phyloP scores from a whole-genome alignment of 345 rosid genomes.

The Firmiana major region DNA sequence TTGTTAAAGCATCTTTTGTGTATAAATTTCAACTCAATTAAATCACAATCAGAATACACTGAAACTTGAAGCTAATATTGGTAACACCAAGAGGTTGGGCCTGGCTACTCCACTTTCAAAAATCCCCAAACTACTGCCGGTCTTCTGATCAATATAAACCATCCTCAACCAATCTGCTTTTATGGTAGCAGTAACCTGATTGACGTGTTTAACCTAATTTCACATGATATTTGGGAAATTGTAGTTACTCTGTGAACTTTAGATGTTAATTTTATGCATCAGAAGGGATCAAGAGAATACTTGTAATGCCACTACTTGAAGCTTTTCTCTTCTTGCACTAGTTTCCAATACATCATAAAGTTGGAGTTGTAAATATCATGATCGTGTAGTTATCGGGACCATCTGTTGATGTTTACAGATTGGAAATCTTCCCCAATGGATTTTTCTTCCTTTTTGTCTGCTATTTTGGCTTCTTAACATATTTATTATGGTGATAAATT shows the following conservation, averaged over 20 bases:
- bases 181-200: neutral
- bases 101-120: neutral
- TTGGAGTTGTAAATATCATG: neutral
- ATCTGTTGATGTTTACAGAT: neutral
- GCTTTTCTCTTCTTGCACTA: neutral
- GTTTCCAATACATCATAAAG: neutral
- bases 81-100: neutral
- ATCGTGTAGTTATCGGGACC: neutral
- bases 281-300: neutral
- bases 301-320: neutral
- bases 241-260: neutral
- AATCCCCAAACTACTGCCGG: neutral
- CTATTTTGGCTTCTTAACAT: neutral
- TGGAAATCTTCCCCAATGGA: neutral
- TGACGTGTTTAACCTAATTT: neutral
- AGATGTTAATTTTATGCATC: neutral
- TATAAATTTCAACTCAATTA: too few species aligned
- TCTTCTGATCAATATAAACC: neutral
- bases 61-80: neutral
- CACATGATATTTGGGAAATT: neutral
- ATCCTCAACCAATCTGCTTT: neutral
- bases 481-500: neutral
- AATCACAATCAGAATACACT: neutral
- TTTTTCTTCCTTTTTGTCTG: neutral
- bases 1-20: neutral